Conservation (phyloP, 805 yeast species). For the Myxozyma melibiosi region DNA sequence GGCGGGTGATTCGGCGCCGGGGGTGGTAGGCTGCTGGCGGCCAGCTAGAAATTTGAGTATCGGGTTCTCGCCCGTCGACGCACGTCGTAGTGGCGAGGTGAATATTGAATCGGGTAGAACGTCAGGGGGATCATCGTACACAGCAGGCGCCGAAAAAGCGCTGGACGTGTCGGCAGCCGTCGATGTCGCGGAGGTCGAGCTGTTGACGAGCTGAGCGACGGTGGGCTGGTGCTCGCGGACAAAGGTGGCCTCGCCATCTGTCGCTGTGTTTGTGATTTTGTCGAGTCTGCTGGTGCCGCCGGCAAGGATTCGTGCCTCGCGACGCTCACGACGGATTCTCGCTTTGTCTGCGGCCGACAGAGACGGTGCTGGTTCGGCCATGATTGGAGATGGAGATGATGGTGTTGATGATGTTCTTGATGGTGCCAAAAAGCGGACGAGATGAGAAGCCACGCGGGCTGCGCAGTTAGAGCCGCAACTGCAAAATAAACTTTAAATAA, state of each 20-base stretch:
- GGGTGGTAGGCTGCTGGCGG: constrained; percentile 9
- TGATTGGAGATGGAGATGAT: not conserved
- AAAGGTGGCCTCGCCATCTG: constrained; percentile 3
- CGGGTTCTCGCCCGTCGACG: constrained; percentile 21
- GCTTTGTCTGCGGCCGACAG: constrained; percentile 31
- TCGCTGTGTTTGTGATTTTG: constrained; percentile 24
- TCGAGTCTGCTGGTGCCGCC: constrained; percentile 34
- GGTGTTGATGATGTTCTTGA: not conserved
- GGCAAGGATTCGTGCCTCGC: constrained; percentile 33
- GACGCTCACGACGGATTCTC: constrained; percentile 35
- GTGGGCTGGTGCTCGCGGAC: constrained; percentile 13
- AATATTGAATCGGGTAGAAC: constrained; percentile 5
- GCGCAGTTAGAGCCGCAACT: too few species aligned
- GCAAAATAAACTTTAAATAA: too few species aligned
- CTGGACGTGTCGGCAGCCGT: not conserved
- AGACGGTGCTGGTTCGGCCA: too few species aligned
- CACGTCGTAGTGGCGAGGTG: not conserved
- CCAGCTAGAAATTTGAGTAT: constrained; percentile 22
- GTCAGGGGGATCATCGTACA: constrained; percentile 22
- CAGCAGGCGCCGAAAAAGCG: too few species aligned
- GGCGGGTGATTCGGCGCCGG: constrained; percentile 7
- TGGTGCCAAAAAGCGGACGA: too few species aligned
- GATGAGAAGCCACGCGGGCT: too few species aligned
- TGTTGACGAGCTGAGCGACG: not conserved
- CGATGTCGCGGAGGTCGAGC: not conserved